Conservation (phyloP, 441 rosid species). For the Raphanus hybrid region DNA sequence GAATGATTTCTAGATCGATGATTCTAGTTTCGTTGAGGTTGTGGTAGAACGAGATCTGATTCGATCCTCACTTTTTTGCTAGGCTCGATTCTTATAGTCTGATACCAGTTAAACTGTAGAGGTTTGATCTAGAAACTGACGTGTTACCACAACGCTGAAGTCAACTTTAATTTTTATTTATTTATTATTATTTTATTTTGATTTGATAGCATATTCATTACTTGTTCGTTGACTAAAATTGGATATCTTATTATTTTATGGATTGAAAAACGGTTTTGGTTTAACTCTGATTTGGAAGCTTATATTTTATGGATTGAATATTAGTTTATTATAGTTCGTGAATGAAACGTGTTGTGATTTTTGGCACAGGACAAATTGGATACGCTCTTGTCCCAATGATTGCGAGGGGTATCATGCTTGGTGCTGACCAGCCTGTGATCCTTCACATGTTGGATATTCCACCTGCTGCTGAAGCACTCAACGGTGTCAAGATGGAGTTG, state of each 20-base stretch:
- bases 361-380: constrained; percentile 85
- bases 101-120: not conserved
- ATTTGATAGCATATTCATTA: not conserved
- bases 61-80: no score
- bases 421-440: constrained; percentile 95
- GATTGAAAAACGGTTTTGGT: not conserved
- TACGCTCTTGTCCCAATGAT: constrained; percentile 97
- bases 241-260: not conserved
- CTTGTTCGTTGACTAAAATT: not conserved
- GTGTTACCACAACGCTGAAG: constrained; percentile 14
- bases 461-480: constrained; percentile 91
- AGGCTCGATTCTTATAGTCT: not conserved
- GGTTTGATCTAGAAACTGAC: not conserved
- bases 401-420: constrained; percentile 96
- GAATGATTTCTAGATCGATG: not conserved
- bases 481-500: constrained; percentile 96
- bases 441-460: constrained; percentile 98
- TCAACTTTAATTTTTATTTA: not conserved
- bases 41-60: constrained; percentile 21
- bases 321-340: not conserved
- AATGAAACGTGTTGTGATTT: not conserved
- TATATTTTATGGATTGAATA: not conserved
- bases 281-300: not conserved
- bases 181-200: no score
- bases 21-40: not conserved